Evolutionary conservation across 169 alveolate genomes (phyloP), one percentile per base, ranked within the genome.

Genomic region (Eimeria brunetti): DNA sequence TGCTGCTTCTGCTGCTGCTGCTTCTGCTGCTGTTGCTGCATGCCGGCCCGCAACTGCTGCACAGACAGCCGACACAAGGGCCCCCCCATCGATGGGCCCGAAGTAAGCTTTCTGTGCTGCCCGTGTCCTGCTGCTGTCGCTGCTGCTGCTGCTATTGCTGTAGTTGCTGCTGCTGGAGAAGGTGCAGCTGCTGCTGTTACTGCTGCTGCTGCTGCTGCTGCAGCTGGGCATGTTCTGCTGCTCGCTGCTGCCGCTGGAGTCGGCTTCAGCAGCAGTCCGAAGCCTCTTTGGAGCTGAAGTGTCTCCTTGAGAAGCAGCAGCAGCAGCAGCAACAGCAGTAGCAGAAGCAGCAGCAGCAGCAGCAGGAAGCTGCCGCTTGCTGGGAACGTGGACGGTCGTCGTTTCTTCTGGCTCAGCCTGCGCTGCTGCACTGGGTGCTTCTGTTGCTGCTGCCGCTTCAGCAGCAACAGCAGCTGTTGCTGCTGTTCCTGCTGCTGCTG

Each of bases 271-370:
- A 44, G 88, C 64, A 78, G 41, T n/a, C n/a, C n/a, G n/a, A n/a
- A n/a, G n/a, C 36, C 20, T 20, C 41, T 9, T 38, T n/a, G 58
- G 41, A 8, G 14, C 56, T 76, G n/a, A 49, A 33, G 58, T 11
- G 14, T 12, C n/a, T 9, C 30, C 49, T 8, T 12, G 78, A 85
- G 91, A 20, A 33, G 80, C 80, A 38, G 91, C 91, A 36, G 67
- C 38, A 46, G 89, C 89, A 16, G 24, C 71, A 80, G 64, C 89
- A 38, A 44, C 89, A 41, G 69, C 89, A 16, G 67, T 49, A 46
- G 14, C 89, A 41, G 51, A 16, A 24, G 36, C 69, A 80, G 44
- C 38, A 0, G 89, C 89, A 80, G 89, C 89, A 41, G 89, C 89
- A 49, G 44, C 89, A 49, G 67, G 30, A 30, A n/a, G 38, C 36